Conservation (phyloP, 192 early-diverging fungal genomes). For the Chytriomyces hyalinus region DNA sequence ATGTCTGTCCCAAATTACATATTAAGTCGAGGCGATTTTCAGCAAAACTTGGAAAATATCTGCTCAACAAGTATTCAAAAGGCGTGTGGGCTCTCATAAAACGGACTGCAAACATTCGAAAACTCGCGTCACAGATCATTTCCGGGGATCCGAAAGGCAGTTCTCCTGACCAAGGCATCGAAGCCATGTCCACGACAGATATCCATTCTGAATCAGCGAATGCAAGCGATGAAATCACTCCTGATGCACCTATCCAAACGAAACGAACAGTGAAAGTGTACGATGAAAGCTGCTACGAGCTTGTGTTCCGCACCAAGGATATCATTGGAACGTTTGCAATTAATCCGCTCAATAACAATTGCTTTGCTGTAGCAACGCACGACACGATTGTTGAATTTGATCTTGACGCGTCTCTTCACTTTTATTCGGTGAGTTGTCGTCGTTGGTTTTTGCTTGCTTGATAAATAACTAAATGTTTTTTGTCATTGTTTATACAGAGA, state of each 20-base stretch:
- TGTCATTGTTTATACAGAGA: neutral
- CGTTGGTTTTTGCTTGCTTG: neutral
- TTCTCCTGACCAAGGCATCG: neutral
- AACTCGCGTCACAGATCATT: slow-evolving; percentile 37
- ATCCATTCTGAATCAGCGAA: neutral
- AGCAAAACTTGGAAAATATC: slow-evolving; percentile 41
- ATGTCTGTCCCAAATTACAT: neutral
- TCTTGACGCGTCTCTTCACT: slow-evolving; percentile 52
- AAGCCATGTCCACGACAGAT: neutral
- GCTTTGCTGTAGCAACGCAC: slow-evolving; percentile 69
- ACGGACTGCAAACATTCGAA: slow-evolving; percentile 38
- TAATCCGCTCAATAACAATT: slow-evolving; percentile 56
- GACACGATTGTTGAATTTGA: slow-evolving; percentile 75
- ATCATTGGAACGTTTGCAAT: slow-evolving; percentile 56
- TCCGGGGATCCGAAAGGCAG: neutral
- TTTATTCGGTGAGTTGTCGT: slow-evolving; percentile 42
- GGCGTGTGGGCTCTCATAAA: slow-evolving; percentile 42
- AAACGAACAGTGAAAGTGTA: slow-evolving; percentile 22
- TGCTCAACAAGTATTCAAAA: slow-evolving; percentile 37
- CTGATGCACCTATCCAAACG: neutral
- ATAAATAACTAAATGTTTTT: neutral
- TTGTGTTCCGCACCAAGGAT: slow-evolving; percentile 42
- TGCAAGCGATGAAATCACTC: neutral
- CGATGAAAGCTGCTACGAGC: slow-evolving; percentile 33
- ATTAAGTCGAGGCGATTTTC: neutral